Base-by-base conservation (phyloP, 257 asterid genomes). In the Solanum microdontum region DNA sequence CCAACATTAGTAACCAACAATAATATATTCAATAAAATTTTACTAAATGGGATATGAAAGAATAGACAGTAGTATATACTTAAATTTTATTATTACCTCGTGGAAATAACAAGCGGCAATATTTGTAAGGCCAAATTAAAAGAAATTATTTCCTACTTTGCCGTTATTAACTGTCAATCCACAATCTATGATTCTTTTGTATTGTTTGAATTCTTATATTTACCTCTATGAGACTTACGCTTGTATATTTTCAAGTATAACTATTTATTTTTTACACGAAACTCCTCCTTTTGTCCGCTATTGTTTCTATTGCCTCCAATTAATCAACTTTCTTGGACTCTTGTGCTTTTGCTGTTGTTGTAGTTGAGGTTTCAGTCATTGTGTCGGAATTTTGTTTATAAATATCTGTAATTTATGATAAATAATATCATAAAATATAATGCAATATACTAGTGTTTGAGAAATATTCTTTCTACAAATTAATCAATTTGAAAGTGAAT, bases 101-200 rank as follows among this genome's bases (percentile, higher is more conserved):
- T 2, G 1, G 1, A 51, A 19, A 5, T 15, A 51, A 0, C 19
- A 1, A 15, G 8, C 8, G 0, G 3, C 3, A 15, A 51, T 1
- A 51, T 51, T 51, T 6, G 62, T 51, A 51, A 51, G 10, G 66
- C 11, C 9, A 58, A 58, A 58, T 58, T 58, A 17, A 58, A 19
- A 7, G 4, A 55, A 2, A 7, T 55, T 7, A 6, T 55, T 55
- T 17, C 1, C 17, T 11, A 24, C n/a, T 66, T 66, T 24, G 17
- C 73, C 33, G 33, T 66, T 64, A 11, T 64, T 64, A 64, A 64
- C 33, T 66, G 73, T 6, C 34, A 66, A 24, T 62, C 15, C 70
- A 4, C 70, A 10, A 4, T 66, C 9, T 66, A 33, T 24, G 73
- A 11, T 24, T 24, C 28, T 26, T 24, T 66, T 66, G 33, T 66